Evolutionary conservation across 1,139 yeast species (phyloP).

Genomic region (Nadsonia commutata): DNA sequence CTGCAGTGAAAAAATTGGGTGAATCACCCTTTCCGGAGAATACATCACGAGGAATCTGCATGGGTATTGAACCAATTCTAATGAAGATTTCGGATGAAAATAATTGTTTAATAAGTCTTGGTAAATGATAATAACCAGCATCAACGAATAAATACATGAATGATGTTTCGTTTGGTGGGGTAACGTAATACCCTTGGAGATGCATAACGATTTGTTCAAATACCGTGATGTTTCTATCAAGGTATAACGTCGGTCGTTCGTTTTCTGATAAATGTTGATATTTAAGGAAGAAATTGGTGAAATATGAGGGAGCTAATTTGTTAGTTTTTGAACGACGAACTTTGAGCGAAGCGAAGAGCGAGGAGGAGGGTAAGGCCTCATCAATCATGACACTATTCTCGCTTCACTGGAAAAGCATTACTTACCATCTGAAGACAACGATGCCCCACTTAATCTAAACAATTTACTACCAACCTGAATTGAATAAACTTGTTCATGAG

Average conservation of each 20-base stretch:
- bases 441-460: conserved; percentile 52
- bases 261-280: conserved; percentile 13
- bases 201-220: conserved; percentile 56
- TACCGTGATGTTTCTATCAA: conserved; percentile 63
- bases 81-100: conserved; percentile 42
- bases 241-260: conserved; percentile 34
- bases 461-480: conserved; percentile 55
- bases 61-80: conserved; percentile 44
- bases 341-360: too few species aligned
- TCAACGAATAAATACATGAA: conserved; percentile 56
- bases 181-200: conserved; percentile 52
- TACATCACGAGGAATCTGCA: conserved; percentile 43
- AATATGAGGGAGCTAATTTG: conserved; percentile 28
- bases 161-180: conserved; percentile 42
- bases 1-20: conserved; percentile 64
- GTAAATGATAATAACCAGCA: conserved; percentile 56
- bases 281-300: conserved; percentile 30
- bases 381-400: too few species aligned
- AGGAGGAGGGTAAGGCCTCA: too few species aligned
- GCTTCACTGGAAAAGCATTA: conserved; percentile 1
- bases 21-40: conserved; percentile 46
- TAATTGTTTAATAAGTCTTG: conserved; percentile 38
- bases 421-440: conserved; percentile 58
- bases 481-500: conserved; percentile 51
- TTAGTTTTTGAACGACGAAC: too few species aligned